Evolutionary conservation across 1,284 basidiomycete genomes (phyloP).

Genomic region (Fomitopsis palustris): DNA sequence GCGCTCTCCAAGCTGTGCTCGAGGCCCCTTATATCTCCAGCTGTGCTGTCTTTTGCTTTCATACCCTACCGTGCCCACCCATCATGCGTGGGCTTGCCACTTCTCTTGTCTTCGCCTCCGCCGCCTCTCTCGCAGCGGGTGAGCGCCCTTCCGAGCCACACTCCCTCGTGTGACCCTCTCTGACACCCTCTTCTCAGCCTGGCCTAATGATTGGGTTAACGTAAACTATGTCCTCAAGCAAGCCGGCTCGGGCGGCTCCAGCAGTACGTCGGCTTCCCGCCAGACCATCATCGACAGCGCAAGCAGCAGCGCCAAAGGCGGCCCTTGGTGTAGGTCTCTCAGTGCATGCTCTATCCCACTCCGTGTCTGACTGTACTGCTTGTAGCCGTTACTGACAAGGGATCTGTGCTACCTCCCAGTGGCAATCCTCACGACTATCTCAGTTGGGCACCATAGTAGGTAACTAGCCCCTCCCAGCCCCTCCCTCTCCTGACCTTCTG

Average conservation of each 20-base stretch:
- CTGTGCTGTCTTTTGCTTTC: not conserved
- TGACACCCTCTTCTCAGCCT: conserved; percentile 21
- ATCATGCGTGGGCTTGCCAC: not conserved
- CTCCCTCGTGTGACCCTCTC: not conserved
- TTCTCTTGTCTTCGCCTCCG: conserved; percentile 9
- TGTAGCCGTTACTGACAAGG: conserved; percentile 24
- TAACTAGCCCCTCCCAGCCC: conserved; percentile 5
- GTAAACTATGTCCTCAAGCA: conserved; percentile 28
- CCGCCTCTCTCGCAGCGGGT: conserved; percentile 15
- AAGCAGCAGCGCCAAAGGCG: conserved; percentile 35
- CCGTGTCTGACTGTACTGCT: conserved; percentile 28
- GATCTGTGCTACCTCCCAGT: conserved; percentile 28
- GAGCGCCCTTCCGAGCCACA: not conserved
- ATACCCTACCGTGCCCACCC: not conserved
- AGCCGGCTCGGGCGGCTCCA: conserved; percentile 11
- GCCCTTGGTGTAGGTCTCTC: conserved; percentile 48
- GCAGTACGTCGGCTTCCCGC: conserved; percentile 37
- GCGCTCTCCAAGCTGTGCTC: not conserved
- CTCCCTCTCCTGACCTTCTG: conserved; percentile 6
- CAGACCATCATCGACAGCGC: conserved; percentile 44
- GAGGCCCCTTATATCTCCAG: not conserved
- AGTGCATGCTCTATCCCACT: conserved; percentile 11
- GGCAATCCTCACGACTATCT: conserved; percentile 47
- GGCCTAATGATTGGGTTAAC: conserved; percentile 34
- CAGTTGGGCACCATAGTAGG: conserved; percentile 59